Evolutionary conservation across 2,329 filamentous ascomycete species (phyloP), one percentile per base, ranked within the genome.

Genomic region (Ilyonectria robusta): DNA sequence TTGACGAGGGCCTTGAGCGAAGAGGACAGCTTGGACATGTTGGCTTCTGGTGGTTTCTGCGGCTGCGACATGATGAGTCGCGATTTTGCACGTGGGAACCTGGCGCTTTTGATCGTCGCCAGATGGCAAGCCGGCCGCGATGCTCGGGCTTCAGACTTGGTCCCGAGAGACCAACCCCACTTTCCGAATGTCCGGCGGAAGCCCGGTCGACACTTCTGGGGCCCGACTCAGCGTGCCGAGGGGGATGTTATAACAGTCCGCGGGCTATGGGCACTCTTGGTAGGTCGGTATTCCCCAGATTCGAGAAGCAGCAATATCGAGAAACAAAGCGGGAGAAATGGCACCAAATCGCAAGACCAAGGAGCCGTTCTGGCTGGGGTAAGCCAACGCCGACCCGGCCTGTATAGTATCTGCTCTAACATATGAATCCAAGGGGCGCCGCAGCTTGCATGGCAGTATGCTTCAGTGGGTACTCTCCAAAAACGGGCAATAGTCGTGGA

Each of bases 1-100:
- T 92, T 92, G 81, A 95, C 91, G 70, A 95, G 88, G 53, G 89
- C 86, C 81, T 94, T 95, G 73, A 95, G 85, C 56, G 88, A 82
- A 1, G 88, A 84, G 1, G 92, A 93, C 21, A 95, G 86, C 79
- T 93, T 94, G 7, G 92, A 90, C 92, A 94, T 94, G 72, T 76
- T 80, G 65, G 47, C 10, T 47, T 58, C 23, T 11, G 15, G 50
- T 31, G 54, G 40, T 31, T 69, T 65, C 31, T 69, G 56, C 47
- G 68, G 59, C 40, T 68, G 46, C 42, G 71, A 65, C 73, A 75
- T 75, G n/a, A 55, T n/a, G 13, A n/a, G 13, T 6, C 15, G 13
- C 4, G n/a, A 26, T 26, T 26, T 13, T 8, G n/a, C 26, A 26
- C 4, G n/a, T 15, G 47, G 48, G 62, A 11, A 51, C 46, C 17